A percentile compares a stretch with the other conserved stretches of the same genome.
Evolutionary conservation across 495 filamentous ascomycete genomes (phyloP).

Genomic region (Aspergillus bridgeri): DNA sequence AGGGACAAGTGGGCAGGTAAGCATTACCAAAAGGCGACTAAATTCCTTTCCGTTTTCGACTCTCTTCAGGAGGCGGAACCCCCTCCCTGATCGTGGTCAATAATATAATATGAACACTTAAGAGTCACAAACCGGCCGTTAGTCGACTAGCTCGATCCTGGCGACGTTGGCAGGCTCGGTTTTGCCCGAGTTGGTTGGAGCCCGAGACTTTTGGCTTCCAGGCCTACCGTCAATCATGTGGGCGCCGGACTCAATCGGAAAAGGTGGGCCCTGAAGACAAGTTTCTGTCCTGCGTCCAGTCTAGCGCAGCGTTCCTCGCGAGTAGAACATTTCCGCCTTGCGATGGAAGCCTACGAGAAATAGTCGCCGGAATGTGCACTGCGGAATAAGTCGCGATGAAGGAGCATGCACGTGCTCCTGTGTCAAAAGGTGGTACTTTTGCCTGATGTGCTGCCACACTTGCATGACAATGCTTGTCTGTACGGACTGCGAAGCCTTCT

Average conservation of each 20-base stretch:
- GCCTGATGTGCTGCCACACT: not conserved
- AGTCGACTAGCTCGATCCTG: not conserved
- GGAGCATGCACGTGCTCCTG: not conserved
- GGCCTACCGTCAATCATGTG: slow-evolving; percentile 2
- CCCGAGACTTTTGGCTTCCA: slow-evolving; percentile 7
- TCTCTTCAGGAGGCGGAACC: not conserved
- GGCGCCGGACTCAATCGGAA: not conserved
- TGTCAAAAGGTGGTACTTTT: not conserved
- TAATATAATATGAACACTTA: not conserved
- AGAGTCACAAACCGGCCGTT: not conserved
- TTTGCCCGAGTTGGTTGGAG: slow-evolving; percentile 8
- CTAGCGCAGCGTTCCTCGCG: not conserved
- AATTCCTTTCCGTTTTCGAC: not conserved
- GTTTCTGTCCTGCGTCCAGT: not conserved
- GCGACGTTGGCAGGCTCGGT: slow-evolving; percentile 4
- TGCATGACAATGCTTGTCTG: slow-evolving; percentile 3
- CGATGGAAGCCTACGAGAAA: not conserved
- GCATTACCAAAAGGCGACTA: too few species aligned
- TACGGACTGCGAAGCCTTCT: not conserved
- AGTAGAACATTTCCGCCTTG: not conserved
- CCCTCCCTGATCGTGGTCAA: not conserved
- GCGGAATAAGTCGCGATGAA: not conserved
- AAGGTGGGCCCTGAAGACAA: not conserved
- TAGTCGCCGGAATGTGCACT: not conserved
- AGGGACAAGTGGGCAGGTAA: not conserved